Percentiles rank a stretch among this genome's conserved stretches.
phyloP scores from a whole-genome alignment of 306 rosid species.

The Urtica urens region DNA sequence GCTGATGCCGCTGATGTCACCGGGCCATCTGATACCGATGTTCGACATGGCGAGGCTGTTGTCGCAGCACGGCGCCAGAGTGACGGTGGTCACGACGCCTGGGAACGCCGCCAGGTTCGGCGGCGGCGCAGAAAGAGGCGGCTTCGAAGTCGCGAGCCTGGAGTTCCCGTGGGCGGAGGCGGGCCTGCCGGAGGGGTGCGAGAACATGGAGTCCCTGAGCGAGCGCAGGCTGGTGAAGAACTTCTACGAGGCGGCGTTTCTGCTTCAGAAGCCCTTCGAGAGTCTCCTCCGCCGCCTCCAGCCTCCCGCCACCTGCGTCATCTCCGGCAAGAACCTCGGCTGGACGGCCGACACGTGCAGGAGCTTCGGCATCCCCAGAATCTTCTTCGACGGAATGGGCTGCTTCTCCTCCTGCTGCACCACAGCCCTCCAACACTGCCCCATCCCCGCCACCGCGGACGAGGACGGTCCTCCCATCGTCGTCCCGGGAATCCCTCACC shows the following conservation, averaged over 20 bases:
- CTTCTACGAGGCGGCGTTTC: conserved; percentile 7
- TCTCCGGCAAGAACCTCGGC: conserved; percentile 11
- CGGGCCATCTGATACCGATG: conserved; percentile 28
- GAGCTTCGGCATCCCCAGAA: conserved; percentile 19
- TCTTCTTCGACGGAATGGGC: conserved; percentile 15
- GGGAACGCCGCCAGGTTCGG: conserved; percentile 12
- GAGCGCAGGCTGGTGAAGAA: neutral
- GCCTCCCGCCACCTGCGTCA: conserved; percentile 15
- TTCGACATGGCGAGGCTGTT: conserved; percentile 20
- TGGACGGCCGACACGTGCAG: conserved; percentile 15
- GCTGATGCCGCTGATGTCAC: conserved; percentile 22
- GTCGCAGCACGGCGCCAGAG: conserved; percentile 11
- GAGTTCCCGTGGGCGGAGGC: conserved; percentile 13
- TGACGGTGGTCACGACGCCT: conserved; percentile 25
- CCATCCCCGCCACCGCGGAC: neutral
- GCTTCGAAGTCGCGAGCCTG: neutral
- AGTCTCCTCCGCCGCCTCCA: neutral
- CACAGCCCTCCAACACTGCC: neutral
- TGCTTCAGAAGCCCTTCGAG: conserved; percentile 19
- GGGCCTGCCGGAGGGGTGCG: conserved; percentile 21
- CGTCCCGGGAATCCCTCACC: conserved; percentile 13
- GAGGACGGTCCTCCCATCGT: neutral
- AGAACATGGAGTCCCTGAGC: conserved; percentile 14
- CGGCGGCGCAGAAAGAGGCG: neutral
- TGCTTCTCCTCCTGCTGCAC: conserved; percentile 11